These are phyloP conservation scores for Annulohypoxylon bovei DNA, from an alignment of 495 filamentous ascomycete genomes.

Conservation along the genomic window DNA sequence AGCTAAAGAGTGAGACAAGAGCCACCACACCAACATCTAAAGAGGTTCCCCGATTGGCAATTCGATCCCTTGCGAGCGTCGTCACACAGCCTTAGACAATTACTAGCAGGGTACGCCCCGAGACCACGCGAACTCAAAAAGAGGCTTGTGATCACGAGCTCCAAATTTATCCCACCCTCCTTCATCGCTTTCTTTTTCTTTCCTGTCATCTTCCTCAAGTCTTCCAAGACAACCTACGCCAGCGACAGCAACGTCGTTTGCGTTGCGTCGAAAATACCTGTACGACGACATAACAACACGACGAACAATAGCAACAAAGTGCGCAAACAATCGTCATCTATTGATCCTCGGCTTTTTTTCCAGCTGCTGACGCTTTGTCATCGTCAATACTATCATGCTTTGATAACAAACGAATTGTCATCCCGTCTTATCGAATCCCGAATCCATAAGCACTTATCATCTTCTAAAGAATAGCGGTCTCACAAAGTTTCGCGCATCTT, in stretches of 20 bases:
- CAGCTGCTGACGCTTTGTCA: neutral
- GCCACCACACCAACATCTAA: constrained; percentile 6
- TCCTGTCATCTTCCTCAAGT: neutral
- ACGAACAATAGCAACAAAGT: neutral
- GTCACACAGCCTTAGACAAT: constrained; percentile 8
- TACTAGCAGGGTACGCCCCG: constrained; percentile 3
- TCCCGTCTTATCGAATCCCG: constrained; percentile 19
- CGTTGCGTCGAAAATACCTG: neutral
- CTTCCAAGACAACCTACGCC: neutral
- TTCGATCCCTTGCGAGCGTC: constrained; percentile 3
- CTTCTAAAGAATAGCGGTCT: neutral
- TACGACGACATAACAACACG: neutral
- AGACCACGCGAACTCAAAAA: constrained; percentile 31
- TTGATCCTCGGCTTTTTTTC: neutral
- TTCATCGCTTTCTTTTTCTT: neutral
- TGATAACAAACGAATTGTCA: constrained; percentile 31
- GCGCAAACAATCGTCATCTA: neutral
- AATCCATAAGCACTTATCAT: neutral
- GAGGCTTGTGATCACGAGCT: constrained; percentile 30
- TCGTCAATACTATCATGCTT: neutral
- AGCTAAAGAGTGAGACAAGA: constrained; percentile 13
- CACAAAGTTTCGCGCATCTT: constrained; percentile 15
- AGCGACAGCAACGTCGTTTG: neutral
- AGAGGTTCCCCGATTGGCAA: constrained; percentile 2
- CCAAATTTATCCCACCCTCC: constrained; percentile 21